These are phyloP conservation scores for Fusarium pininemorale DNA, from an alignment of 2,329 filamentous ascomycete genomes.

Conservation along the genomic window DNA sequence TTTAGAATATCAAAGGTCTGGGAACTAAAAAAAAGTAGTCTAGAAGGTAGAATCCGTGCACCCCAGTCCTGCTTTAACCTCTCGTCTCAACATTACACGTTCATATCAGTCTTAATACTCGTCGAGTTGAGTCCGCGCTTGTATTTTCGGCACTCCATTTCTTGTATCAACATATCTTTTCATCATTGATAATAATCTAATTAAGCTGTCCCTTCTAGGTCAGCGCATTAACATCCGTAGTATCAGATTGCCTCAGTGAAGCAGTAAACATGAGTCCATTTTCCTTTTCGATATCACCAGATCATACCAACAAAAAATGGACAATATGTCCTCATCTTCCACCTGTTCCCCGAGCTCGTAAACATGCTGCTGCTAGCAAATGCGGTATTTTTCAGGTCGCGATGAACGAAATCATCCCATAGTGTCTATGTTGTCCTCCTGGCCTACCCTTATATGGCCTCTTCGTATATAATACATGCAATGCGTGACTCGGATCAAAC, in stretches of 20 bases:
- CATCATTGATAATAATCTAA: constrained; percentile 11
- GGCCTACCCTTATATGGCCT: not conserved
- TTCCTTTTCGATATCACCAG: constrained; percentile 2
- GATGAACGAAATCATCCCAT: constrained; percentile 15
- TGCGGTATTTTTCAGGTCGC: constrained; percentile 33
- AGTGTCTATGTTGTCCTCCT: constrained; percentile 23
- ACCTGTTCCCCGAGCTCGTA: not conserved
- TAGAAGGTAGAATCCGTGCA: not conserved
- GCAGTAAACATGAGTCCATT: constrained; percentile 7
- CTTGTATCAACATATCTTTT: not conserved
- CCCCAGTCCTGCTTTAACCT: not conserved
- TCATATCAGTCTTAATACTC: not conserved
- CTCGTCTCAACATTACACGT: not conserved
- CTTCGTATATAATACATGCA: constrained; percentile 39
- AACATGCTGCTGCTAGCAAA: constrained; percentile 14
- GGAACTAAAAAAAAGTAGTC: not conserved
- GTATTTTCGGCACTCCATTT: not conserved
- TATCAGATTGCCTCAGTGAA: constrained; percentile 4
- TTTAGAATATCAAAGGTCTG: not conserved
- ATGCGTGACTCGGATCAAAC: constrained; percentile 21
- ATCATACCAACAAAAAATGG: constrained; percentile 15
- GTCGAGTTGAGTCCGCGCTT: not conserved
- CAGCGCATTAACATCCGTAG: constrained; percentile 5
- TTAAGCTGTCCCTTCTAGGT: constrained; percentile 2
- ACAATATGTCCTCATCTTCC: not conserved